Conservation (phyloP, 345 rosid species). For the Brassica napus region Da-Ae NC_063447.1:33901001-33901500, state of each 20-base stretch:
- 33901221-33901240: background rate
- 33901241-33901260: background rate
- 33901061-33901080: conserved; percentile 35
- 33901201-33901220: background rate
- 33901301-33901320: conserved; percentile 44
- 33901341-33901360: conserved; percentile 40
- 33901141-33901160: no score
- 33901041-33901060: conserved; percentile 25
- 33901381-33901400: conserved; percentile 50
- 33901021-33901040: conserved; percentile 11
- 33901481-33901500: conserved; percentile 38
- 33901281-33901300: conserved; percentile 30
- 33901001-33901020: conserved; percentile 13
- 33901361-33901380: conserved; percentile 59
- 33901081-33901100: background rate
- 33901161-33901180: background rate
- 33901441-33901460: conserved; percentile 6
- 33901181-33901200: conserved; percentile 11
- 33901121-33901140: background rate
- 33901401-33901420: conserved; percentile 49
- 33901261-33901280: background rate
- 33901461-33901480: conserved; percentile 42
- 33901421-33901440: conserved; percentile 33
- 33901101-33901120: background rate
- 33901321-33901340: conserved; percentile 28